These are phyloP conservation scores for Cyberlindnera euphorbiiphila DNA, from an alignment of 805 yeast species.

Conservation along the genomic window DNA sequence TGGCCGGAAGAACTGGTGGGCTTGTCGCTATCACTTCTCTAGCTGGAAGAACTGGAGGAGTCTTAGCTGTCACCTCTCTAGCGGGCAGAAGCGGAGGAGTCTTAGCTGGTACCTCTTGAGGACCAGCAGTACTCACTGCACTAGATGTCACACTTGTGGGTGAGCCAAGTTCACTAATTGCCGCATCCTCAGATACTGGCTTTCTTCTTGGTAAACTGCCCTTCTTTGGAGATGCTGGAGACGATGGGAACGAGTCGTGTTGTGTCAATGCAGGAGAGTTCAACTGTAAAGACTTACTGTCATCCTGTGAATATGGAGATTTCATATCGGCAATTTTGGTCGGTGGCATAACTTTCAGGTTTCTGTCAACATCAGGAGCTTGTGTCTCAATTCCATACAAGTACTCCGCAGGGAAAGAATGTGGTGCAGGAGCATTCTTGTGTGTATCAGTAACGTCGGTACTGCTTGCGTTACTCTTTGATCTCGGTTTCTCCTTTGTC, in stretches of 20 bases:
- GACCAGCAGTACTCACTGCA: neutral
- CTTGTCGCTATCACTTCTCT: constrained; percentile 3
- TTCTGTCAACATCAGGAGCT: constrained; percentile 13
- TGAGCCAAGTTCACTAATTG: constrained; percentile 2
- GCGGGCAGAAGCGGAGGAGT: neutral
- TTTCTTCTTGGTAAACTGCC: constrained; percentile 17
- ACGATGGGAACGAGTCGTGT: neutral
- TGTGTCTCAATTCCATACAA: constrained; percentile 19
- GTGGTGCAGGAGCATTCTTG: constrained; percentile 27
- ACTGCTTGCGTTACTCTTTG: neutral
- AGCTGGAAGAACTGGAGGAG: constrained; percentile 15
- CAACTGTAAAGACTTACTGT: constrained; percentile 4
- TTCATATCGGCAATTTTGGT: constrained; percentile 24
- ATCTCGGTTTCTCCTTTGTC: constrained; percentile 11
- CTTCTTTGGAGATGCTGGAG: constrained; percentile 12
- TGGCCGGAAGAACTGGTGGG: no score
- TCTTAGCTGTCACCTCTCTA: neutral
- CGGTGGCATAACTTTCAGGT: constrained; percentile 19
- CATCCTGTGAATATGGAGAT: constrained; percentile 16
- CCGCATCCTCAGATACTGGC: constrained; percentile 19
- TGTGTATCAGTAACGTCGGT: neutral
- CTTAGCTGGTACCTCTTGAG: neutral
- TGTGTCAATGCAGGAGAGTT: neutral
- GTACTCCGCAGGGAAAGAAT: constrained; percentile 27
- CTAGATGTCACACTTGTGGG: neutral